Evolutionary conservation across 2,329 filamentous ascomycete species (phyloP).

Genomic region (Monilinia vaccinii-corymbosi): DNA sequence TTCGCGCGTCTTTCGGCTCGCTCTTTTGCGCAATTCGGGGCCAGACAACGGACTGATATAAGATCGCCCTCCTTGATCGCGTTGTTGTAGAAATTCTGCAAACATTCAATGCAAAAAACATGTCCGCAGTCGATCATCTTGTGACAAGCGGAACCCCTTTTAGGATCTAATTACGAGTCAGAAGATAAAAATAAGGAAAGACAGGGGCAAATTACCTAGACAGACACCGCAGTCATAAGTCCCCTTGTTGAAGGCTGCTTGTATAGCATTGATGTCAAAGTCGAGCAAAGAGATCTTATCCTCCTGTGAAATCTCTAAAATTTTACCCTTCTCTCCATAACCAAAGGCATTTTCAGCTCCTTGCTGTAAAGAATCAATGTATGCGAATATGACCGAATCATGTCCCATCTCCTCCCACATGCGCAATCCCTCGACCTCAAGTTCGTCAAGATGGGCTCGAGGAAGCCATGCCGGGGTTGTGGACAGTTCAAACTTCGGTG

Average conservation of each 20-base stretch:
- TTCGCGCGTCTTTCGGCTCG: slow-evolving; percentile 33
- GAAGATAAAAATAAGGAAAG: slow-evolving; percentile 5
- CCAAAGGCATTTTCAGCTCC: slow-evolving; percentile 52
- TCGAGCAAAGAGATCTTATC: slow-evolving; percentile 66
- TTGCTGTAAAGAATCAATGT: slow-evolving; percentile 54
- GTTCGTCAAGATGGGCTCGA: slow-evolving; percentile 35
- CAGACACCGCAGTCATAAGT: slow-evolving; percentile 87
- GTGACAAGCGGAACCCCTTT: slow-evolving; percentile 77
- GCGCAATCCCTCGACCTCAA: slow-evolving; percentile 41
- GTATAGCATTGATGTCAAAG: slow-evolving; percentile 66
- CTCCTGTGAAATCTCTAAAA: slow-evolving; percentile 43
- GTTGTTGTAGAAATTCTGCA: slow-evolving; percentile 82
- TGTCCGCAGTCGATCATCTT: slow-evolving; percentile 76
- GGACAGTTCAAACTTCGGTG: slow-evolving; percentile 43
- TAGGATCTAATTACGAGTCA: slow-evolving; percentile 53
- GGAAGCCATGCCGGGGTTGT: slow-evolving; percentile 51
- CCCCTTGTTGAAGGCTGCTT: slow-evolving; percentile 67
- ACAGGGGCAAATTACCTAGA: slow-evolving; percentile 41
- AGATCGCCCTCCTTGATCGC: slow-evolving; percentile 83
- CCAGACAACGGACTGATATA: slow-evolving; percentile 67
- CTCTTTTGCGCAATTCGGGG: slow-evolving; percentile 67
- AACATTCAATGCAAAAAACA: slow-evolving; percentile 82
- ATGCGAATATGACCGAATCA: slow-evolving; percentile 50
- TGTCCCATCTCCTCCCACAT: slow-evolving; percentile 56
- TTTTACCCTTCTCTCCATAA: slow-evolving; percentile 39